A percentile compares a stretch with the other conserved stretches of the same genome.
phyloP scores from a whole-genome alignment of 139 green algal species.

The Closterium sp. region DNA sequence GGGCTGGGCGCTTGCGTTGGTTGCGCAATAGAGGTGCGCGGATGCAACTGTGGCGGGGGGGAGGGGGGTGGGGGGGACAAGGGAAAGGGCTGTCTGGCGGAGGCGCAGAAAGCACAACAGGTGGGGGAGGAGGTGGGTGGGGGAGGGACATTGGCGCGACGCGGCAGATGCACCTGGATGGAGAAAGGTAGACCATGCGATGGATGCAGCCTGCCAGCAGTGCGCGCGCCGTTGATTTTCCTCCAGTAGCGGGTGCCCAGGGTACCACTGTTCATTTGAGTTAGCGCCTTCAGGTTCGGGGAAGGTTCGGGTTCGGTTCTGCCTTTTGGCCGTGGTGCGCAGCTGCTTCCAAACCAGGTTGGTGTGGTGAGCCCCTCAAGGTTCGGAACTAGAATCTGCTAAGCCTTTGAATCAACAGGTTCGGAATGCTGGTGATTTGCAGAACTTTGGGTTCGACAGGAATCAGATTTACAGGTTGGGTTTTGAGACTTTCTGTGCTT shows the following conservation, averaged over 20 bases:
- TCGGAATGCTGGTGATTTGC: not conserved
- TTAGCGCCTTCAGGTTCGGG: not conserved
- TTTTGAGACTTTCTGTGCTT: too few relatives aligned
- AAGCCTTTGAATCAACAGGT: too few relatives aligned
- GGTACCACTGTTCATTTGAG: not conserved
- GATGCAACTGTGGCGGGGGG: too few relatives aligned
- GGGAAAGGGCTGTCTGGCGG: too few relatives aligned
- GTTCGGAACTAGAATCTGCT: not conserved
- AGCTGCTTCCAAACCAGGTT: not conserved
- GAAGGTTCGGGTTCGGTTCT: not conserved
- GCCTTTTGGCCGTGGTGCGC: not conserved
- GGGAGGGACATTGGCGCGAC: not conserved
- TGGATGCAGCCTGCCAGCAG: not conserved
- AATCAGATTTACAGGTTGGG: too few relatives aligned
- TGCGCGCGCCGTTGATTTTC: not conserved
- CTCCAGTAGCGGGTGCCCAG: not conserved
- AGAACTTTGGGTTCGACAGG: not conserved
- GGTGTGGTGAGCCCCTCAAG: not conserved
- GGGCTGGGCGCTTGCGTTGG: too few relatives aligned
- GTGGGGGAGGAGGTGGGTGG: too few relatives aligned
- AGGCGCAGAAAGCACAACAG: too few relatives aligned
- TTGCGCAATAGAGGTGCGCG: too few relatives aligned
- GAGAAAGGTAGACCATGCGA: not conserved
- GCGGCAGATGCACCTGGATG: not conserved
- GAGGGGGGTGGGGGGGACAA: too few relatives aligned